Percentiles rank a stretch among this genome's conserved stretches.
phyloP scores from a whole-genome alignment of 306 rosid genomes.

The Macrotyloma uniflorum region DNA sequence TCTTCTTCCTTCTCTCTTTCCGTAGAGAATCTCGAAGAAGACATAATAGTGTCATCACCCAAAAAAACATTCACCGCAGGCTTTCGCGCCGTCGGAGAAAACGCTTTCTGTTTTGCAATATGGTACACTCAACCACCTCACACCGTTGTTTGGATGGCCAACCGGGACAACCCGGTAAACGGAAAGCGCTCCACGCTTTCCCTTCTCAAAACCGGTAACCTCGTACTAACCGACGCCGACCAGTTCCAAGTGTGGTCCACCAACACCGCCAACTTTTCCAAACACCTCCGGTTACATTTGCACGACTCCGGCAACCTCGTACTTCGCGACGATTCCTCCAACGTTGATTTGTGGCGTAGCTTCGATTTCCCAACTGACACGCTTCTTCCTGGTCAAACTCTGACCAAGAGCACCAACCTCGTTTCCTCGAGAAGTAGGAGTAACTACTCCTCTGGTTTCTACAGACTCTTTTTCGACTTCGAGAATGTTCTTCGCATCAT shows the following conservation, averaged over 20 bases:
- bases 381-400: slow-evolving; percentile 4
- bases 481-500: slow-evolving; percentile 26
- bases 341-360: slow-evolving; percentile 7
- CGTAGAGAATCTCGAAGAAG: not conserved
- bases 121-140: not conserved
- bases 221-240: not conserved
- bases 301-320: slow-evolving; percentile 15
- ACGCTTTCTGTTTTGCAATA: slow-evolving; percentile 11
- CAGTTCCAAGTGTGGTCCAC: slow-evolving; percentile 13
- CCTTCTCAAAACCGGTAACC: slow-evolving; percentile 26
- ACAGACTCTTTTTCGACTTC: slow-evolving; percentile 21
- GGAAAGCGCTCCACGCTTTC: slow-evolving; percentile 19
- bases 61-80: slow-evolving; percentile 28
- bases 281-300: not conserved
- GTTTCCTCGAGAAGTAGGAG: not conserved
- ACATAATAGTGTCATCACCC: not conserved
- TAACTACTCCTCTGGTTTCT: slow-evolving; percentile 20
- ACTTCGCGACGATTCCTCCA: not conserved
- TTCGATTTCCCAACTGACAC: slow-evolving; percentile 33
- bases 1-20: not conserved
- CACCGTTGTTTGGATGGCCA: slow-evolving; percentile 33
- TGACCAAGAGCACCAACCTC: not conserved
- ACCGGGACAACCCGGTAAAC: slow-evolving; percentile 26
- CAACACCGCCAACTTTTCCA: not conserved
- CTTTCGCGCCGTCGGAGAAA: not conserved